Evolutionary conservation across 495 filamentous ascomycete species (phyloP).

Genomic region (Penicillium mononematosum): DNA sequence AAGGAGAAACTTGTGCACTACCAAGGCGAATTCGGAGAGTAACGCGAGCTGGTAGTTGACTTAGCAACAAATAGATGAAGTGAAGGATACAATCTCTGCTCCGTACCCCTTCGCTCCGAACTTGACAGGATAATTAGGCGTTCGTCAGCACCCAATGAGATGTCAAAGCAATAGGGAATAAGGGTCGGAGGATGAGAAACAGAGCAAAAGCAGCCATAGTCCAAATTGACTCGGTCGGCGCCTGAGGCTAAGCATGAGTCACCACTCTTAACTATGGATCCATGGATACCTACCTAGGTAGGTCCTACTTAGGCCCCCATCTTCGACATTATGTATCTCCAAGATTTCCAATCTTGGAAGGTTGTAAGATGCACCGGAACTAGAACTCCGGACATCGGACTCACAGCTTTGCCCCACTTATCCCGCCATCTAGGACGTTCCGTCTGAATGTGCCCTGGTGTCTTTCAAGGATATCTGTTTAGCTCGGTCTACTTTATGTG

Average conservation of each 20-base stretch:
- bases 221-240: not conserved
- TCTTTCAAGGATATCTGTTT: not conserved
- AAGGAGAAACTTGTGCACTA: constrained; percentile 6
- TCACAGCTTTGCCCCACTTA: not conserved
- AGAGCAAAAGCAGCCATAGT: not conserved
- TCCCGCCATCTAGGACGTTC: not conserved
- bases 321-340: not conserved
- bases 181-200: not conserved
- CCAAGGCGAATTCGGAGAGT: not conserved
- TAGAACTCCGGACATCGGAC: not conserved
- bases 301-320: not conserved
- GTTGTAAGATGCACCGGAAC: not conserved
- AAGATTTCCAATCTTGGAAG: not conserved
- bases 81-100: not conserved
- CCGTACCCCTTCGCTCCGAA: not conserved
- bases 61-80: not conserved
- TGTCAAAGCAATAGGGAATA: not conserved
- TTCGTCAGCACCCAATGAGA: not conserved
- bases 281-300: no score
- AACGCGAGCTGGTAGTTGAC: not conserved
- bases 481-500: not conserved
- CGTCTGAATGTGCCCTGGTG: not conserved
- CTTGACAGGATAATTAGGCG: not conserved
- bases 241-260: not conserved
- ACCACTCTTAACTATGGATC: no score